Evolutionary conservation across 345 rosid genomes (phyloP).

Genomic region (Lumnitzera littorea): DNA sequence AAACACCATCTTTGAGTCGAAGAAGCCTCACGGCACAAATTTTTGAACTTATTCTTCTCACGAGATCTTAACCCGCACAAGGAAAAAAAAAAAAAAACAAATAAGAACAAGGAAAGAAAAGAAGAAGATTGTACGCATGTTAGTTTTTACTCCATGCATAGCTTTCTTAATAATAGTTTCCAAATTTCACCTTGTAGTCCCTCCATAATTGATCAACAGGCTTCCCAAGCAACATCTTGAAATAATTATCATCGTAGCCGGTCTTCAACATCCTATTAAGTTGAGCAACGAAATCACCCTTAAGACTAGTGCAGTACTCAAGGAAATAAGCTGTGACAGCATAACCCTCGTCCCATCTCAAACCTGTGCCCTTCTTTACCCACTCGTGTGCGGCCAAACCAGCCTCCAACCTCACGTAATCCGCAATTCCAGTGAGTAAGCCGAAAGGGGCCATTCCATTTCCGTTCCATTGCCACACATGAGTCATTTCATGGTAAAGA

Average conservation of each 20-base stretch:
- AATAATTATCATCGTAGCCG: slow-evolving; percentile 4
- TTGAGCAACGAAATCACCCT: slow-evolving; percentile 7
- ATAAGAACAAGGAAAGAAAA: too few relatives aligned
- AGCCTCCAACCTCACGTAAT: slow-evolving; percentile 10
- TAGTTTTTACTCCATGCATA: too few relatives aligned
- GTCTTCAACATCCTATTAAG: slow-evolving; percentile 12
- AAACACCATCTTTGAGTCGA: too few relatives aligned
- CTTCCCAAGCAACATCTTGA: slow-evolving; percentile 3
- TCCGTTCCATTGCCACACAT: slow-evolving; percentile 7
- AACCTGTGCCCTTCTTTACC: slow-evolving; percentile 10
- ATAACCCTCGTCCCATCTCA: slow-evolving; percentile 9
- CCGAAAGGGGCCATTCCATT: slow-evolving; percentile 7
- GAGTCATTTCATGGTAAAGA: too few relatives aligned
- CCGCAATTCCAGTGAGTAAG: slow-evolving; percentile 8
- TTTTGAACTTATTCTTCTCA: too few relatives aligned
- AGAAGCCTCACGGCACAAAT: too few relatives aligned
- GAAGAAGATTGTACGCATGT: too few relatives aligned
- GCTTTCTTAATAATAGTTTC: too few relatives aligned
- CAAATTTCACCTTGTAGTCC: slow-evolving; percentile 3
- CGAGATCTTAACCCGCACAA: too few relatives aligned
- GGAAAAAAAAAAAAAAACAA: too few relatives aligned
- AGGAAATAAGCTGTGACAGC: slow-evolving; percentile 12
- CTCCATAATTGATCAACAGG: slow-evolving; percentile 4
- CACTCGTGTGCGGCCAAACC: slow-evolving; percentile 1
- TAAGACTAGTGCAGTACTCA: not conserved